phyloP scores from a whole-genome alignment of 192 early-diverging fungal genomes.

The Phycomyces nitens region DNA sequence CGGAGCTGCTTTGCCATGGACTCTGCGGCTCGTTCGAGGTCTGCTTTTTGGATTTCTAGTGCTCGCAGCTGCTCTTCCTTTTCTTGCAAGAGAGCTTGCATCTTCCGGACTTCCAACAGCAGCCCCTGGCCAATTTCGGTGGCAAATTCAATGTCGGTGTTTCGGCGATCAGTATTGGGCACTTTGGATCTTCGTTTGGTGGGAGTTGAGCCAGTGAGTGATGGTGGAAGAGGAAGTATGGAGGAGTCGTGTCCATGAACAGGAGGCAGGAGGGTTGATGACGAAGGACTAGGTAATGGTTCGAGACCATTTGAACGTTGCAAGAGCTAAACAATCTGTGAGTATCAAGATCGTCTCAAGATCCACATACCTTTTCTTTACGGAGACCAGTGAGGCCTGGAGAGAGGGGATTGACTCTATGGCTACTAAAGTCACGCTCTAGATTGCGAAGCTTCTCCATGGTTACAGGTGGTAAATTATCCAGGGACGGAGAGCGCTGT shows the following conservation, averaged over 20 bases:
- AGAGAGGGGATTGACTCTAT: conserved; percentile 25
- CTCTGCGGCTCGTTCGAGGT: conserved; percentile 14
- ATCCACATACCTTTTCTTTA: conserved; percentile 31
- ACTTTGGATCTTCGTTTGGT: conserved; percentile 26
- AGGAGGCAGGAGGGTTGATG: conserved; percentile 23
- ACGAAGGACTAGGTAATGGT: conserved; percentile 31
- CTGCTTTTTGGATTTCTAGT: conserved; percentile 22
- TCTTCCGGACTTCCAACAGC: conserved; percentile 33
- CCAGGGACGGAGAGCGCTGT: not conserved
- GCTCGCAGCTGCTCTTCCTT: conserved; percentile 21
- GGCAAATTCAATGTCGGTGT: conserved; percentile 34
- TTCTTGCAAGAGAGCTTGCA: conserved; percentile 31
- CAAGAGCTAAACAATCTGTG: not conserved
- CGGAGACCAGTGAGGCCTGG: conserved; percentile 9
- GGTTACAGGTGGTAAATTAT: conserved; percentile 21
- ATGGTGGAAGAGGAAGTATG: conserved; percentile 27
- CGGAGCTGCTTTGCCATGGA: conserved; percentile 23
- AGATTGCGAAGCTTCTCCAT: conserved; percentile 29
- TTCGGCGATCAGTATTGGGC: conserved; percentile 12
- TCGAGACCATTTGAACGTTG: conserved; percentile 18
- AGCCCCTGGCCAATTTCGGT: conserved; percentile 36
- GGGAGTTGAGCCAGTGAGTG: conserved; percentile 28
- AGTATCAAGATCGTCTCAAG: conserved; percentile 2
- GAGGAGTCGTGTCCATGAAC: conserved; percentile 9
- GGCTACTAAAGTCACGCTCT: conserved; percentile 27